Evolutionary conservation across 306 rosid genomes (phyloP).

Genomic region (Hippophae gyantsensis): DNA sequence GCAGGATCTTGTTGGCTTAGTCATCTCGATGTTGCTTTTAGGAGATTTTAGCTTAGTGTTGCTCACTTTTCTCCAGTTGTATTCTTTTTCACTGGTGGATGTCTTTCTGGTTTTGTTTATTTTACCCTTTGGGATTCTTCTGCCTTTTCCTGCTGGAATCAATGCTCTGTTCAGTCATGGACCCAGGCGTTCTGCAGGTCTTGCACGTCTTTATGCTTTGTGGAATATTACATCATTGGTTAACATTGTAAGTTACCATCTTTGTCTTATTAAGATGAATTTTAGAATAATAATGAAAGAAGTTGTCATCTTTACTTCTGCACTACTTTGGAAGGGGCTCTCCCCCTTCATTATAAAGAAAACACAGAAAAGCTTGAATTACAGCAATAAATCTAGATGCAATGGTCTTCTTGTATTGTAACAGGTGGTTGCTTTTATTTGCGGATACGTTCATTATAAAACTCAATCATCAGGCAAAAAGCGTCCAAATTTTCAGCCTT

Average conservation of each 20-base stretch:
- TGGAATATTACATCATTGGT: conserved; percentile 86
- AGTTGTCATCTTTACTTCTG: background rate
- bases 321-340: background rate
- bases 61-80: conserved; percentile 93
- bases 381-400: background rate
- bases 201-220: conserved; percentile 83
- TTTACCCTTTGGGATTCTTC: conserved; percentile 86
- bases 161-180: conserved; percentile 99
- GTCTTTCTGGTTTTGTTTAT: conserved; percentile 82
- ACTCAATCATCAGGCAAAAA: conserved; percentile 52
- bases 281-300: background rate
- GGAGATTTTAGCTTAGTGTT: conserved; percentile 98
- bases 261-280: background rate
- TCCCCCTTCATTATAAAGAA: background rate
- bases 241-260: conserved; percentile 65
- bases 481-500: conserved; percentile 60
- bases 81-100: conserved; percentile 75
- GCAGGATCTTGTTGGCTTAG: conserved; percentile 99
- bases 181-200: conserved; percentile 95
- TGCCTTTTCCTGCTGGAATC: conserved; percentile 97
- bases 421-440: conserved; percentile 87
- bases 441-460: conserved; percentile 76
- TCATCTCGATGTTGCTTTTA: conserved; percentile 88
- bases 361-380: background rate
- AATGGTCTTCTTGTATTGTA: background rate